Percentiles rank a stretch among this genome's conserved stretches.
phyloP scores from a whole-genome alignment of 352 stramenopile genomes.

The Phytophthora citricola region DNA sequence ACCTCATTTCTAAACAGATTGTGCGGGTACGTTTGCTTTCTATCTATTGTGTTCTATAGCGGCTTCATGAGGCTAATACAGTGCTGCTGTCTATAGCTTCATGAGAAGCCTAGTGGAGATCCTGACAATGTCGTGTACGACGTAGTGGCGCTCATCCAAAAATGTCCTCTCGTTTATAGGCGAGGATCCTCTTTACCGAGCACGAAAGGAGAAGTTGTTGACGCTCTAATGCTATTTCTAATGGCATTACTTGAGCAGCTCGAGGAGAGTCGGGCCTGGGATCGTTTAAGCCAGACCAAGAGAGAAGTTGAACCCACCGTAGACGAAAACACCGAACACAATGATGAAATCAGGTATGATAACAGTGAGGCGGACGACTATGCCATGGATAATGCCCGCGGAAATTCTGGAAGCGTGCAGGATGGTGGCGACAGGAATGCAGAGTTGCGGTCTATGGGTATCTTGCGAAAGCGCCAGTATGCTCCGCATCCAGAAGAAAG shows the following conservation, averaged over 20 bases:
- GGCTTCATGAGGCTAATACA: conserved; percentile 15
- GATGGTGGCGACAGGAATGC: conserved; percentile 16
- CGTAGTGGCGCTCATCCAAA: conserved; percentile 45
- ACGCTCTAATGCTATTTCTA: conserved; percentile 55
- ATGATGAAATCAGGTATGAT: conserved; percentile 5
- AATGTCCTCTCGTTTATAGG: conserved; percentile 42
- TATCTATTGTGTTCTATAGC: background rate
- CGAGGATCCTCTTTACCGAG: conserved; percentile 33
- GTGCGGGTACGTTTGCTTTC: conserved; percentile 44
- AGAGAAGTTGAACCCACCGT: conserved; percentile 8
- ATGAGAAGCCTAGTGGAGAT: conserved; percentile 24
- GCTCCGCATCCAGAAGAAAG: conserved; percentile 21
- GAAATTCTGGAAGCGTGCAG: background rate
- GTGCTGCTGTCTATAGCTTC: conserved; percentile 28
- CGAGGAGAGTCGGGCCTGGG: conserved; percentile 37
- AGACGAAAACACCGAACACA: conserved; percentile 7
- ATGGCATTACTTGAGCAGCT: conserved; percentile 44
- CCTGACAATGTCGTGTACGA: conserved; percentile 36
- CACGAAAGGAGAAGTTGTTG: conserved; percentile 46
- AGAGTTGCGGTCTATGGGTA: conserved; percentile 31
- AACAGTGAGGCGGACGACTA: conserved; percentile 2
- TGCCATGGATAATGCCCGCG: conserved; percentile 2
- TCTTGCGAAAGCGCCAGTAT: conserved; percentile 45
- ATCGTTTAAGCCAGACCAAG: conserved; percentile 22
- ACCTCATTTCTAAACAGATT: conserved; percentile 48